Percentiles rank a stretch among this genome's conserved stretches.
Evolutionary conservation across 2,329 filamentous ascomycete genomes (phyloP).

Genomic region (Diaporthe nobilis): DNA sequence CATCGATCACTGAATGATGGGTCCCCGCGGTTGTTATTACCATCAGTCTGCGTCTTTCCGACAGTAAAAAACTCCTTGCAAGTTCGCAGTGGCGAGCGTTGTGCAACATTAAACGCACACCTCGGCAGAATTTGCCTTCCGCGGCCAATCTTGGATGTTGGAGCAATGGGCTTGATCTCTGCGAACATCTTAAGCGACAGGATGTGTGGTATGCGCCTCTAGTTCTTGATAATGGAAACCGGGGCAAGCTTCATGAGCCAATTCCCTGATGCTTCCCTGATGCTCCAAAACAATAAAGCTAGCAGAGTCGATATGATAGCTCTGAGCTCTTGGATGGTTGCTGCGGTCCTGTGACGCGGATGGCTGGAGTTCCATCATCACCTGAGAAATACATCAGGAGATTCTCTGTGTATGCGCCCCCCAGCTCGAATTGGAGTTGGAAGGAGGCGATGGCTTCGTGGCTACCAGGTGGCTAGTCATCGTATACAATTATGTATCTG

Average conservation of each 20-base stretch:
- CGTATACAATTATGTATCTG: constrained; percentile 31
- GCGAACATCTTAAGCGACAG: constrained; percentile 3
- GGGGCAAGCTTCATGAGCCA: neutral
- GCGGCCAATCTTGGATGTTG: neutral
- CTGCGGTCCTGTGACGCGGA: neutral
- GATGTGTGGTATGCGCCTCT: neutral
- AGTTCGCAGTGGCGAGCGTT: too few species aligned
- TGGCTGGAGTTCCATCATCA: neutral
- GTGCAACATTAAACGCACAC: neutral
- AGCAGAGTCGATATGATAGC: neutral
- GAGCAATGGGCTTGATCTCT: constrained; percentile 14
- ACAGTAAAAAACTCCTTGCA: neutral
- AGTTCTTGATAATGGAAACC: neutral
- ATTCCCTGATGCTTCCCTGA: neutral
- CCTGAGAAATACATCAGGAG: constrained; percentile 5
- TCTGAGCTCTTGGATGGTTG: neutral
- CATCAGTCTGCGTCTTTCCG: neutral
- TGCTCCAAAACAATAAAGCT: neutral
- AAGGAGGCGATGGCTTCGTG: neutral
- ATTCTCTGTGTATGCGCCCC: neutral
- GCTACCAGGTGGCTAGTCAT: constrained; percentile 7
- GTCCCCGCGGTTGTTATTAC: neutral
- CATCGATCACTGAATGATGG: constrained; percentile 18
- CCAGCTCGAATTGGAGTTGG: neutral
- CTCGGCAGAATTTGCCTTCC: neutral